Conservation (phyloP, 1,139 yeast species). For the Kluyveromyces sp. region DNA sequence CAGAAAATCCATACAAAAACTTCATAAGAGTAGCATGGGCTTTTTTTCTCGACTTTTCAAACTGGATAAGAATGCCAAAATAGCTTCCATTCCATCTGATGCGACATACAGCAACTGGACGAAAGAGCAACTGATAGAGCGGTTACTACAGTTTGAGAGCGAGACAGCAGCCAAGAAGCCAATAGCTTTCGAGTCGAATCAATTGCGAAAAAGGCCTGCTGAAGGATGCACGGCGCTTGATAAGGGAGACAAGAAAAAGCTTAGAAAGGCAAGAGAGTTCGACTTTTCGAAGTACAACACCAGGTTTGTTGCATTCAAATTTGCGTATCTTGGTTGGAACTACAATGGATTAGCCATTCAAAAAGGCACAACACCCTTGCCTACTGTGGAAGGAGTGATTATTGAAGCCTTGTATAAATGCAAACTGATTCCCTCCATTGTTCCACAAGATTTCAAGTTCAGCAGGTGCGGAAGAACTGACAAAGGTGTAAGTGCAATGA, state of each 20-base stretch:
- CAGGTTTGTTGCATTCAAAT: conserved; percentile 68
- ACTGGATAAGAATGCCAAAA: conserved; percentile 5
- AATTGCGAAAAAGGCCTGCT: conserved; percentile 8
- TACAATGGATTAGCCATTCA: conserved; percentile 88
- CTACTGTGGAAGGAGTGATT: conserved; percentile 79
- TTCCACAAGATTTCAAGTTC: conserved; percentile 58
- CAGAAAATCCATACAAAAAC: no score
- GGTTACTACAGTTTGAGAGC: conserved; percentile 29
- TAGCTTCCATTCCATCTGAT: conserved; percentile 6
- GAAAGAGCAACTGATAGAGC: conserved; percentile 35
- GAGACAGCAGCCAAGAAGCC: conserved; percentile 6
- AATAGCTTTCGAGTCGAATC: conserved; percentile 9
- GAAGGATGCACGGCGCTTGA: conserved; percentile 3
- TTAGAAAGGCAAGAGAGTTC: conserved; percentile 34
- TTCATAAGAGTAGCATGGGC: no score
- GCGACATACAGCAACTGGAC: conserved; percentile 34
- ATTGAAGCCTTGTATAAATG: conserved; percentile 65
- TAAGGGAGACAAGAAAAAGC: conserved; percentile 1
- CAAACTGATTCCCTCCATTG: conserved; percentile 53
- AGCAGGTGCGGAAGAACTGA: conserved; percentile 97
- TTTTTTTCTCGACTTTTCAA: conserved; percentile 9
- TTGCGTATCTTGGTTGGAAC: conserved; percentile 90
- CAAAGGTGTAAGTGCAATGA: conserved; percentile 93
- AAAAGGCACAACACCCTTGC: conserved; percentile 64
- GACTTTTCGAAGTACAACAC: conserved; percentile 64